A percentile compares a stretch with the other conserved stretches of the same genome.
These are phyloP conservation scores for Epicoccum sorghinum DNA, from an alignment of 2,329 filamentous ascomycete species.

Conservation along the genomic window DNA sequence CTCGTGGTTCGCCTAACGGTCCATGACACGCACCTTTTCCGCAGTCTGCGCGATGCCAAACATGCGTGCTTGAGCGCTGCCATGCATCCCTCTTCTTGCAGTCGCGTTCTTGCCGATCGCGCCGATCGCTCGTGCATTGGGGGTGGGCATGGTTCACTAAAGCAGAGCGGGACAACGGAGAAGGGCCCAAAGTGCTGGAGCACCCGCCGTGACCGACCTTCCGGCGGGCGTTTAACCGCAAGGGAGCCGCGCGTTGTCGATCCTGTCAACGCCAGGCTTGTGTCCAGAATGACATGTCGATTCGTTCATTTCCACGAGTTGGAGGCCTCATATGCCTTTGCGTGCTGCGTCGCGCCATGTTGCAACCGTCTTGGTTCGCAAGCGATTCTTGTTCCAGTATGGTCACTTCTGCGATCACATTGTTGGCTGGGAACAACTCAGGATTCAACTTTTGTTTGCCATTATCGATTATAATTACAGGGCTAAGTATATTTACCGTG, in stretches of 20 bases:
- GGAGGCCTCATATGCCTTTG: slow-evolving; percentile 6
- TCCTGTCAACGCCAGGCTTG: slow-evolving; percentile 1
- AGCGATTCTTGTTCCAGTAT: not conserved
- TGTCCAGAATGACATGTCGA: slow-evolving; percentile 1
- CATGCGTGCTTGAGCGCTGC: not conserved
- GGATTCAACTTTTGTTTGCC: not conserved
- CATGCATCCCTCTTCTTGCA: not conserved
- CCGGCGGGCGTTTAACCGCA: slow-evolving; percentile 14
- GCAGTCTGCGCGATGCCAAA: not conserved
- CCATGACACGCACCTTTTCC: not conserved
- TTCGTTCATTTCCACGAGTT: slow-evolving; percentile 2
- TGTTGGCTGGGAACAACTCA: not conserved
- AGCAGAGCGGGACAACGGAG: slow-evolving; percentile 8
- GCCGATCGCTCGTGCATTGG: not conserved
- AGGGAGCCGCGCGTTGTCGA: slow-evolving; percentile 6
- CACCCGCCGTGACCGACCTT: slow-evolving; percentile 3
- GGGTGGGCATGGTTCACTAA: not conserved
- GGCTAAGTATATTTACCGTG: slow-evolving; percentile 4
- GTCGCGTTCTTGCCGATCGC: not conserved
- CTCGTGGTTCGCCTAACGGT: not conserved
- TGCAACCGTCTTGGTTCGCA: not conserved
- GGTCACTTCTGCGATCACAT: not conserved
- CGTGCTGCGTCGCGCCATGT: not conserved
- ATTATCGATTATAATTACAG: slow-evolving; percentile 15
- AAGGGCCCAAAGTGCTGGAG: slow-evolving; percentile 13